phyloP scores from a whole-genome alignment of 345 rosid species.

The Nasturtium officinale region DNA sequence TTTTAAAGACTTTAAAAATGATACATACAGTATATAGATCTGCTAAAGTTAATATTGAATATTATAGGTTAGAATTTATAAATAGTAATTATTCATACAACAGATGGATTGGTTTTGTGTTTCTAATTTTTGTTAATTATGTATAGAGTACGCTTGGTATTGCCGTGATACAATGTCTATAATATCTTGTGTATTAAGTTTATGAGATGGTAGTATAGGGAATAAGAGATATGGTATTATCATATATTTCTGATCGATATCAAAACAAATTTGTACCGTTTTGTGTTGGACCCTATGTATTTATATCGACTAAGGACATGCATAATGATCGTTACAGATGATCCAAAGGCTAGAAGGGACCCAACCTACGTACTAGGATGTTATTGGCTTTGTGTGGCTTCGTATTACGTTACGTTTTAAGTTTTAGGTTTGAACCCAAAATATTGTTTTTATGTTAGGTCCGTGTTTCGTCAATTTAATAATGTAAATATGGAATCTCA shows the following conservation, averaged over 20 bases:
- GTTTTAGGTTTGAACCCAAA: conserved; percentile 1
- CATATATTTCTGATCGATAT: background rate
- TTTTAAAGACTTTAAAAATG: background rate
- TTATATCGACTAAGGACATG: conserved; percentile 3
- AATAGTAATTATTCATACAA: background rate
- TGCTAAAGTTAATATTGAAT: background rate
- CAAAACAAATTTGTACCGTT: background rate
- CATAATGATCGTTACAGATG: conserved; percentile 25
- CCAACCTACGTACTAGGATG: conserved; percentile 36
- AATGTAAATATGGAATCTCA: too few species aligned
- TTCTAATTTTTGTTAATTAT: too few species aligned
- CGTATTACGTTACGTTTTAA: conserved; percentile 25
- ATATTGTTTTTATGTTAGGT: conserved; percentile 13
- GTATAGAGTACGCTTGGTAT: background rate
- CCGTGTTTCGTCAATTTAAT: background rate
- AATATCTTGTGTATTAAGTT: background rate
- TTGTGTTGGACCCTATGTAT: conserved; percentile 13
- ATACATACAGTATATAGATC: background rate
- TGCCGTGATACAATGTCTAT: background rate
- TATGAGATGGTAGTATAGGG: background rate
- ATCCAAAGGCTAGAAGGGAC: conserved; percentile 21
- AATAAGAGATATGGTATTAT: background rate
- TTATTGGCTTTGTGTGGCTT: conserved; percentile 39
- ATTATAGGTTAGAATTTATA: background rate
- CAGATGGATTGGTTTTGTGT: background rate